Base-by-base conservation (phyloP, 2,329 filamentous ascomycete species). In the Penicillium sp. region DNA sequence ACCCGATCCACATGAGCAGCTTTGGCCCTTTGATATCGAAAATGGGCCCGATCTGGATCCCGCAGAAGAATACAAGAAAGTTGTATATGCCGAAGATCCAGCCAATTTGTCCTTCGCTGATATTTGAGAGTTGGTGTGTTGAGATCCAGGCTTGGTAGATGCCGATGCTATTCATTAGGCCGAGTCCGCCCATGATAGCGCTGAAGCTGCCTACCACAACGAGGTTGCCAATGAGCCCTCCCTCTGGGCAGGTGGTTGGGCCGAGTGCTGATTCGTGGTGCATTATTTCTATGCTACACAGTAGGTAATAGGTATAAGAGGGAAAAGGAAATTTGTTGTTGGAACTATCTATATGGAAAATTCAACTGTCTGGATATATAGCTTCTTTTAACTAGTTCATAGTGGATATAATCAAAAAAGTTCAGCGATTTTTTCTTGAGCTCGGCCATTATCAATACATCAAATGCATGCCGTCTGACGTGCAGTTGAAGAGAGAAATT, bases 161-260 rank as follows among this genome's bases (percentile, higher is more conserved):
- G 0, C 72, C 73, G 6, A 75, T 60, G 4, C 67, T 73, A 31
- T 76, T 77, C 50, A 75, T 59, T 23, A 77, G 38, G 6, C 77
- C 77, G 55, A 78, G 73, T 4, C 68, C 69, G 12, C 70, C 69
- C 25, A 75, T 63, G 59, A 78, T 73, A 27, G 68, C 66, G 62
- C 70, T 75, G 63, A 71, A 77, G 16, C 74, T 69, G 6, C 75
- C 77, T 3, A 72, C 56, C 0, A 77, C 77, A 1, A 77, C 75
- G 0, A 74, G 67, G 74, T 77, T 79, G 34, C 77, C 75, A 39
- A 62, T 56, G 2, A 68, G 55, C 0, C 76, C 76, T 16, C 77
- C 76, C 55, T 79, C 77, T 0, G 77, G 76, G 54, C 67, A 71
- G 34, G 50, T 52, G 37, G 55, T 39, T 50, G 47, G 25, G 32